Evolutionary conservation across 1,139 yeast species (phyloP), one percentile per base, ranked within the genome.

Genomic region (Kurtzmaniella quercitrusa): DNA sequence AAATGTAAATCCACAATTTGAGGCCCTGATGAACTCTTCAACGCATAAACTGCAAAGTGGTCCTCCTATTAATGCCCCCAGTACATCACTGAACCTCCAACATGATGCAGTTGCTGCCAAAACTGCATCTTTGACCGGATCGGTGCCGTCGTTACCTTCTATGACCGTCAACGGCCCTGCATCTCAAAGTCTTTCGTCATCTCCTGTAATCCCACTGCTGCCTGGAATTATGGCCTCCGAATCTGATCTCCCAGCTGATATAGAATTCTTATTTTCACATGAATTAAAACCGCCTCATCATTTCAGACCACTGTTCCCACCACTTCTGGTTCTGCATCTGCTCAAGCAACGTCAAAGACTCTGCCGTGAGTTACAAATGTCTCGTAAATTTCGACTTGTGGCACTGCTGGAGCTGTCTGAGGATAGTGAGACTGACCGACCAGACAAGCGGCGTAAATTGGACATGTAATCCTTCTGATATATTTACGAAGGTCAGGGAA

Each of bases 261-360:
- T 41, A 23, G 66, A 66, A 26, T 76, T 76, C 46, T 54, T 65
- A 1, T 55, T 72, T 47, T 45, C 54, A 12, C 62, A 55, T 42
- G 66, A 65, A 2, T 39, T 63, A 5, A 58, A 59, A 7, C 60
- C 69, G 0, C 63, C 65, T 2, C 60, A 61, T 41, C 69, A 65
- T 20, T 76, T 78, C 50, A 69, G 69, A 28, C 71, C 76, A 2
- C 59, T 77, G 5, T 63, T 65, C 50, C 69, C 80, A 0, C 76
- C 80, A 2, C 50, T 75, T 14, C 70, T 80, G 0, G 71, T 77
- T 2, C 56, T 49, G 20, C 68, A 63, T 48, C 47, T 52, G 32
- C 47, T 42, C 32, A 56, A 59, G 39, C 47, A 42, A 38, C 40
- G 46, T 41, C 33, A 46, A 40, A 39, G 47, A 43, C 46, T 46